Base-by-base conservation (phyloP, 345 rosid genomes). In the Boechera retrofracta region DNA sequence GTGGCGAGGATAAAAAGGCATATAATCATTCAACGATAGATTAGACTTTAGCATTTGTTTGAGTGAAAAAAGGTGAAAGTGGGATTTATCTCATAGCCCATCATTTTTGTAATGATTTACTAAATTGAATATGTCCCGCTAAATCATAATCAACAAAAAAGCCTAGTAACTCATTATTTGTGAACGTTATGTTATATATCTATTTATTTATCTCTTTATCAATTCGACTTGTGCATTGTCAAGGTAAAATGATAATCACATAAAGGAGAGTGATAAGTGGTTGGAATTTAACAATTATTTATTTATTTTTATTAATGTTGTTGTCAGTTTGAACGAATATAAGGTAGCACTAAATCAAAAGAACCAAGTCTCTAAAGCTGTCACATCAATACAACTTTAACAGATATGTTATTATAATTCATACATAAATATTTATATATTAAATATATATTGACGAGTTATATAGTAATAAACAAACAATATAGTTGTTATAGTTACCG, bases 51-150 rank as follows among this genome's bases (percentile, higher is more conserved):
- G 47, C 77, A 77, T 71, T 16, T 56, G 15, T 65, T 64, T 77
- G 61, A 71, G 72, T 77, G 81, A 56, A 77, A 62, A 51, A 77
- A 77, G 67, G 77, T 77, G n/a, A 71, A 72, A 71, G 67, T 77
- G 58, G 32, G 41, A 70, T 28, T 48, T 64, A 56, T 77, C 67
- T 54, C 65, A 63, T 44, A 42, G 2, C 64, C 70, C 70, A 76
- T 69, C 7, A 42, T 42, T 76, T 12, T 69, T 61, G 57, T 33
- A 42, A 69, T 76, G 64, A 69, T 69, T 61, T 52, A 29, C 47
- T 10, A 31, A 39, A 8, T 76, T 41, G 74, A 76, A 76, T 60
- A 51, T 60, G 63, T 32, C 74, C 47, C 62, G 63, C 69, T 24
- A 36, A 45, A 56, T 56, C 67, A 57, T 48, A 36, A 57, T 47